Evolutionary conservation across 1,139 yeast species (phyloP).

Genomic region (Candida tetrigidarum): DNA sequence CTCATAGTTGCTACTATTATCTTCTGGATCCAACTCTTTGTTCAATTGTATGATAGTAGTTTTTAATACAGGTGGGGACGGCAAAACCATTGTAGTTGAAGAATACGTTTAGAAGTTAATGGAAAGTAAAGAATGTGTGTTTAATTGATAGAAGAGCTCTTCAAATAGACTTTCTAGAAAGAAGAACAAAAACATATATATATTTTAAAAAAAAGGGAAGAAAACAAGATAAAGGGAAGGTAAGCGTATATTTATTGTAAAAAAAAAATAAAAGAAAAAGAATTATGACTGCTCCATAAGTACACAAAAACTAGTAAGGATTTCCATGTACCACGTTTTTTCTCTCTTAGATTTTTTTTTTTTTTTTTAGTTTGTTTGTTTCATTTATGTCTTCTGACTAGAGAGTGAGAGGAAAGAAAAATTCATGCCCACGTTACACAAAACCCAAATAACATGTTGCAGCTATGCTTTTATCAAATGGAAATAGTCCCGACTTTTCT

Average conservation of each 20-base stretch:
- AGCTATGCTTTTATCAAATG: not conserved
- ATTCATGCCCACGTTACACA: not conserved
- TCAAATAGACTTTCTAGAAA: not conserved
- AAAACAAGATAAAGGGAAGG: not conserved
- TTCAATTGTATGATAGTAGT: slow-evolving; percentile 67
- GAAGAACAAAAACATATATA: not conserved
- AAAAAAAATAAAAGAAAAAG: not conserved
- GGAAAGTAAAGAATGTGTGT: too few relatives aligned
- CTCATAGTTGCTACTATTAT: slow-evolving; percentile 42
- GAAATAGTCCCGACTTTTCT: too few relatives aligned
- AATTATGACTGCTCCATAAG: slow-evolving; percentile 9
- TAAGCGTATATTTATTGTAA: not conserved
- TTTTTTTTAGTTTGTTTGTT: slow-evolving; percentile 1
- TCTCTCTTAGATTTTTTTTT: not conserved
- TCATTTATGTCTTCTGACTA: slow-evolving; percentile 6
- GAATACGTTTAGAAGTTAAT: not conserved
- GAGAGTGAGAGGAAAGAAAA: not conserved
- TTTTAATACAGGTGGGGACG: slow-evolving; percentile 64
- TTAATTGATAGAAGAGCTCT: too few relatives aligned
- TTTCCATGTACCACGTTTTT: slow-evolving; percentile 6
- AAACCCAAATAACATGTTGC: not conserved
- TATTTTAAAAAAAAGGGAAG: not conserved
- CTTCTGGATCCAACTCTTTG: slow-evolving; percentile 46
- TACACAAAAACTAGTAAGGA: not conserved
- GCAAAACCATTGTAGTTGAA: slow-evolving; percentile 28